A percentile compares a stretch with the other conserved stretches of the same genome.
Conservation (phyloP, 208 protist species). For the Crithidia expoeki region DNA sequence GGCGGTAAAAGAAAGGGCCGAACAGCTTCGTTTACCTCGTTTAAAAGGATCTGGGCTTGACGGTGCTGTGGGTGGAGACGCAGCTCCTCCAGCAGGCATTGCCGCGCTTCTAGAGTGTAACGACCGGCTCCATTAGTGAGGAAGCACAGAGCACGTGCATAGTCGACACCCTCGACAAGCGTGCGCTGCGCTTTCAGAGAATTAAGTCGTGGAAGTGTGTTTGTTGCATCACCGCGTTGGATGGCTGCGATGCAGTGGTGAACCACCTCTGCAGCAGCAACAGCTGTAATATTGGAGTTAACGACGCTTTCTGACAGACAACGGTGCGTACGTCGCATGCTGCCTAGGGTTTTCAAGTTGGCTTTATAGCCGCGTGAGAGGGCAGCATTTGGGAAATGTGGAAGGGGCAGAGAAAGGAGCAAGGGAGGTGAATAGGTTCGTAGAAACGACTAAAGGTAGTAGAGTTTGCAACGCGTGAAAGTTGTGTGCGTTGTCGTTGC, state of each 20-base stretch:
- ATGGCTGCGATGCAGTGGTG: constrained; percentile 27
- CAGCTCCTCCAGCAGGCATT: constrained; percentile 77
- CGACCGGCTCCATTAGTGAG: constrained; percentile 28
- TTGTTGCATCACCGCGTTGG: constrained; percentile 7
- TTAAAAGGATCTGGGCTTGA: constrained; percentile 40
- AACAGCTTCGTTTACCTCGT: constrained; percentile 51
- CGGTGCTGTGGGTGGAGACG: constrained; percentile 50
- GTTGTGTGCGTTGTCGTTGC: too few relatives aligned
- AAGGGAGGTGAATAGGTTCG: too few relatives aligned
- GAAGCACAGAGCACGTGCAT: constrained; percentile 74
- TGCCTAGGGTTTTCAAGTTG: neutral
- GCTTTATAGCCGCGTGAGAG: too few relatives aligned
- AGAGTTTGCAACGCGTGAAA: too few relatives aligned
- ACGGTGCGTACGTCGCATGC: neutral
- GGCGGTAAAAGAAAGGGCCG: constrained; percentile 52
- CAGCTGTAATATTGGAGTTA: neutral
- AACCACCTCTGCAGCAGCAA: constrained; percentile 14
- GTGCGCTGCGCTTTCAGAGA: constrained; percentile 36
- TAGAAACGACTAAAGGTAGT: too few relatives aligned
- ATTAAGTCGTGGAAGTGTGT: constrained; percentile 52
- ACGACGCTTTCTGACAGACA: neutral
- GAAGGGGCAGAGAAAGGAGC: neutral
- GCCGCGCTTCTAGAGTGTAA: constrained; percentile 59
- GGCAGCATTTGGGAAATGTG: too few relatives aligned
- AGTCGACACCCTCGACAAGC: constrained; percentile 52